phyloP scores from a whole-genome alignment of 192 early-diverging fungal genomes.

The Gonapodya sp. region DNA sequence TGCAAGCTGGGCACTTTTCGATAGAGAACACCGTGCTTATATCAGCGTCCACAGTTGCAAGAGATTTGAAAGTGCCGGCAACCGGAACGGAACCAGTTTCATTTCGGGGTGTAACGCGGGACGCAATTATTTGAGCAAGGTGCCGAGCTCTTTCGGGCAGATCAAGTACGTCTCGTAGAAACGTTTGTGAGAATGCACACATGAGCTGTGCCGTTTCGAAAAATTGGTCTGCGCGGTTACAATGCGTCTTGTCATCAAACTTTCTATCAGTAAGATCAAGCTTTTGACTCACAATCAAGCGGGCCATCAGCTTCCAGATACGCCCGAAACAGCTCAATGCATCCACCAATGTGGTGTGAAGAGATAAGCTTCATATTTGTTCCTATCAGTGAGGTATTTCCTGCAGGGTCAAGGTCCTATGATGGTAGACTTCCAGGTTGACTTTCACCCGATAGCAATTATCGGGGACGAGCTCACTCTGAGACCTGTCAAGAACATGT shows the following conservation, averaged over 20 bases:
- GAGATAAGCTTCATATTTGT: neutral
- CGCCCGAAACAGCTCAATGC: neutral
- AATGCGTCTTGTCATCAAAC: neutral
- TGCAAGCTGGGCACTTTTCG: neutral
- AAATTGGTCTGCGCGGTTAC: neutral
- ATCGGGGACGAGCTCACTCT: neutral
- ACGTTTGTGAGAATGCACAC: neutral
- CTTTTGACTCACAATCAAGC: neutral
- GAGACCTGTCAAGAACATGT: neutral
- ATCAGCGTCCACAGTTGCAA: neutral
- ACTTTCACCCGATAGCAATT: neutral
- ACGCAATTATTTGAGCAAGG: neutral
- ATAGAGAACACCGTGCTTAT: neutral
- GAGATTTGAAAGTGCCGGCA: neutral
- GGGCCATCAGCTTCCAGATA: neutral
- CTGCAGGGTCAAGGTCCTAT: conserved; percentile 1
- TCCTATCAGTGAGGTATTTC: neutral
- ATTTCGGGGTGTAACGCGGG: neutral
- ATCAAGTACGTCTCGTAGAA: neutral
- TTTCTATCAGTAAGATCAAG: neutral
- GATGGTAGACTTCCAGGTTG: neutral
- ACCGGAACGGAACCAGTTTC: neutral
- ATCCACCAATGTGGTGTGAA: neutral
- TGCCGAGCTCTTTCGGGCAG: neutral
- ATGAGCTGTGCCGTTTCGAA: neutral